These are phyloP conservation scores for Setomelanomma holmii DNA, from an alignment of 2,329 filamentous ascomycete genomes.

Conservation along the genomic window DNA sequence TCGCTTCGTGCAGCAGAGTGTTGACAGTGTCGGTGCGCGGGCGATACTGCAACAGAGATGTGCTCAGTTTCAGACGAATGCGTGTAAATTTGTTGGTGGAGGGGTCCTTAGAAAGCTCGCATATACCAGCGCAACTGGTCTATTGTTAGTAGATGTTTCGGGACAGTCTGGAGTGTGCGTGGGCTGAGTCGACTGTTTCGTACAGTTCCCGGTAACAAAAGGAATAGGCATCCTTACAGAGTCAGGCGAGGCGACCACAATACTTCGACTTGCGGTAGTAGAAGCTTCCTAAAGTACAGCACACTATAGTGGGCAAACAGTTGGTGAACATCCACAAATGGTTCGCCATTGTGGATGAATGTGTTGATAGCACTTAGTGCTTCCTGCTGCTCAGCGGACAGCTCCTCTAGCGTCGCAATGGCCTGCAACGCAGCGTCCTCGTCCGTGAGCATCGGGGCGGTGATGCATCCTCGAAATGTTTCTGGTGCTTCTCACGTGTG, in stretches of 20 bases:
- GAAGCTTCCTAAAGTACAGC: conserved; percentile 52
- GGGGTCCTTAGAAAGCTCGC: conserved; percentile 52
- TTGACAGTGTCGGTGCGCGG: conserved; percentile 53
- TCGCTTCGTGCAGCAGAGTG: conserved; percentile 54
- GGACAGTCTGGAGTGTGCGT: conserved; percentile 10
- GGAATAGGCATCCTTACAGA: conserved; percentile 37
- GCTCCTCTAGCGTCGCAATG: conserved; percentile 43
- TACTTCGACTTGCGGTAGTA: conserved; percentile 51
- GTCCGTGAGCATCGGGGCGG: conserved; percentile 50
- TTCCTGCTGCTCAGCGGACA: conserved; percentile 42
- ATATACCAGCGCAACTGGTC: conserved; percentile 53
- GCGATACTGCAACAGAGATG: conserved; percentile 53
- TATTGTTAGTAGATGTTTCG: conserved; percentile 23
- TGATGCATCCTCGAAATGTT: conserved; percentile 12
- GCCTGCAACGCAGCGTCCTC: conserved; percentile 51
- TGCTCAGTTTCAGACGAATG: conserved; percentile 54
- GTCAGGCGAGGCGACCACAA: conserved; percentile 54
- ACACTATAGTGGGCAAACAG: conserved; percentile 51
- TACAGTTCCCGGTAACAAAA: too few species aligned
- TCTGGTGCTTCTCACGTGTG: conserved; percentile 7
- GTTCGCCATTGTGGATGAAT: conserved; percentile 48
- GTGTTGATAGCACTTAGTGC: conserved; percentile 44
- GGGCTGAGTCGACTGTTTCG: neutral
- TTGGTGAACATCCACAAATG: conserved; percentile 51
- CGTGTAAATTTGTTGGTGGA: conserved; percentile 46